Base-by-base conservation (phyloP, 164 flowering plant genomes). In the Platanus orientalis region DNA sequence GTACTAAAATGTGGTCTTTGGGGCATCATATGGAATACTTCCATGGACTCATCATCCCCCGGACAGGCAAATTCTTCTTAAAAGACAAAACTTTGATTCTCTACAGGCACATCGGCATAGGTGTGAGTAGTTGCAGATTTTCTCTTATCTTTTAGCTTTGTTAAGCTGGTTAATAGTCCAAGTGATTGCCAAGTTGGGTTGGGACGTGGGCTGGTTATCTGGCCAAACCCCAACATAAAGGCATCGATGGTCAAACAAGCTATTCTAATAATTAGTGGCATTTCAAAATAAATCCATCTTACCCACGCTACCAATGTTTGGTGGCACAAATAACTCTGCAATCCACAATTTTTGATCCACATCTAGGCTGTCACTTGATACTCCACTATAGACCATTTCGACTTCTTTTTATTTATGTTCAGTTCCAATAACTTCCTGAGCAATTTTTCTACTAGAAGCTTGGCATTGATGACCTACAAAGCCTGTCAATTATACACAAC, bases 1-100 rank as follows among this genome's bases (percentile, higher is more conserved):
- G 88, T 80, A 20, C 13, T 67, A 48, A 83, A 83, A 73, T 83
- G 88, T 27, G 84, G 85, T 0, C 45, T 62, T 58, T 81, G 88
- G 13, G 82, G 85, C 25, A 78, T n/a, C 27, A n/a, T 51, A 26
- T 51, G 49, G 58, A 81, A 83, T 6, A 66, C 70, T 51, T 75
- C 75, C 77, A 79, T 69, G 26, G 83, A 66, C 50, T 81, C 82
- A 21, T 47, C 7, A 70, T 59, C 47, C 64, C 48, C 88, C 88
- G 81, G 3, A 81, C 40, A 7, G 60, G 60, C 0, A 77, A 74
- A 61, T 45, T 69, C 57, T 76, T 83, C 29, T 40, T 61, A 53
- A 83, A 79, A 23, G 85, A 82, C 58, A 76, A 75, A 57, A 4
- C 27, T 45, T 54, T 39, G 56, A 27, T 58, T 55, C 16, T 61